Base-by-base conservation (phyloP, 345 rosid species). In the Eucalyptus guilfoylei region DNA sequence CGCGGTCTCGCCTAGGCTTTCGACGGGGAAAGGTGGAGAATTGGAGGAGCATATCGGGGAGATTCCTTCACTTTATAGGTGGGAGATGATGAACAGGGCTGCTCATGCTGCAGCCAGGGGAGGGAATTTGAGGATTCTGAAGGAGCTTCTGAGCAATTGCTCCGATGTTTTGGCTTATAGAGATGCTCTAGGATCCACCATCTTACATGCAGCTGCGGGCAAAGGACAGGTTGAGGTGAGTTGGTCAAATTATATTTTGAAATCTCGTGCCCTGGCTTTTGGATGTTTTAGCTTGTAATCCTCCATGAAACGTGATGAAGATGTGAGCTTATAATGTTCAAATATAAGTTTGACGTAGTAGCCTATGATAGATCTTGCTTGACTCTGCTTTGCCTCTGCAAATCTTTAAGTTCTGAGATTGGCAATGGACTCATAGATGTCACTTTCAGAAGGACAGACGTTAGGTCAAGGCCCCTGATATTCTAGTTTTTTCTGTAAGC, bases 71-170 rank as follows among this genome's bases (percentile, higher is more conserved):
- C 92, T 93, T 86, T 96, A 95, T 91, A 95, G 92, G 90, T 87
- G 90, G 92, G 99, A 97, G 92, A 95, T 97, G 92, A 94, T 90
- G 95, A 97, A 96, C 90, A 93, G 99, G 92, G 99, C 98, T 80
- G 91, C 94, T 54, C 99, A 97, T 89, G 98, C 99, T 88, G 99
- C 98, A 91, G 95, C 98, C 40, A 97, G 99, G 93, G 99, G 99
- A 64, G 99, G 99, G 48, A 96, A 94, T 91, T 54, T 94, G 86
- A 88, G 58, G 89, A 87, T 96, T 86, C 90, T 97, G 91, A 95
- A 90, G 94, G 95, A 96, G 86, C 94, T 96, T 85, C 89, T 96
- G 2, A n/a, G 89, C 85, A 90, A 92, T 67, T 96, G 96, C 89
- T 89, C 87, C 24, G 93, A 96, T 93, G 94, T 96, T 67, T 92